Conservation (phyloP, 805 yeast species). For the Pichia pseudocactophila region DNA sequence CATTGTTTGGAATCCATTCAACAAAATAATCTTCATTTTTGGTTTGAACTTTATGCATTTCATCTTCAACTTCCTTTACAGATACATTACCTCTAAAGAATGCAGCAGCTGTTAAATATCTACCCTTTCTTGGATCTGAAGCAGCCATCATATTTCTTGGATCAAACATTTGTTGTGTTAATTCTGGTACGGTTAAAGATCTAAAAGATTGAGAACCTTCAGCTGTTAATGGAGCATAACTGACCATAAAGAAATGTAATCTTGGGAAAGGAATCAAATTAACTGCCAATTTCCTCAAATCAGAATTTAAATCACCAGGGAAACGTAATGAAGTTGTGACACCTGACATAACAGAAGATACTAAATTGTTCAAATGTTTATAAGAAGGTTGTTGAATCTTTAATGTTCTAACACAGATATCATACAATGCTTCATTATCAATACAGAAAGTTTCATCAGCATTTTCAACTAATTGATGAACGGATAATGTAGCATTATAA, state of each 20-base stretch:
- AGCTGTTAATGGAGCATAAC: constrained; percentile 86
- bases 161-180: constrained; percentile 90
- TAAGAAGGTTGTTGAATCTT: constrained; percentile 74
- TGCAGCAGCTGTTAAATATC: constrained; percentile 88
- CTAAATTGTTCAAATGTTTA: constrained; percentile 70
- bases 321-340: constrained; percentile 88
- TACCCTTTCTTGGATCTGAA: constrained; percentile 81
- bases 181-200: constrained; percentile 79
- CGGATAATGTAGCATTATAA: constrained; percentile 83
- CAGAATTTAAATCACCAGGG: constrained; percentile 93
- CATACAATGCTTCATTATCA: constrained; percentile 88
- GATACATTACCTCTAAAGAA: constrained; percentile 92
- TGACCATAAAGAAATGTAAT: constrained; percentile 91
- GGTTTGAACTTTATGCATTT: constrained; percentile 76
- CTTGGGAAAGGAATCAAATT: constrained; percentile 94
- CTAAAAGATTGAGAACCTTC: constrained; percentile 75
- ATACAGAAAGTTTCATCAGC: constrained; percentile 92
- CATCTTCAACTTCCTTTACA: constrained; percentile 90
- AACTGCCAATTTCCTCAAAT: constrained; percentile 86
- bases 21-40: constrained; percentile 79
- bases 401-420: constrained; percentile 80
- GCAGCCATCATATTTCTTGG: constrained; percentile 95
- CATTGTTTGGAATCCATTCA: constrained; percentile 94
- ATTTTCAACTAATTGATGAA: constrained; percentile 84
- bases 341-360: constrained; percentile 90